A percentile compares a stretch with the other conserved stretches of the same genome.
Conservation (phyloP, 2,329 filamentous ascomycete species). For the Davidsoniella eucalypti region DNA sequence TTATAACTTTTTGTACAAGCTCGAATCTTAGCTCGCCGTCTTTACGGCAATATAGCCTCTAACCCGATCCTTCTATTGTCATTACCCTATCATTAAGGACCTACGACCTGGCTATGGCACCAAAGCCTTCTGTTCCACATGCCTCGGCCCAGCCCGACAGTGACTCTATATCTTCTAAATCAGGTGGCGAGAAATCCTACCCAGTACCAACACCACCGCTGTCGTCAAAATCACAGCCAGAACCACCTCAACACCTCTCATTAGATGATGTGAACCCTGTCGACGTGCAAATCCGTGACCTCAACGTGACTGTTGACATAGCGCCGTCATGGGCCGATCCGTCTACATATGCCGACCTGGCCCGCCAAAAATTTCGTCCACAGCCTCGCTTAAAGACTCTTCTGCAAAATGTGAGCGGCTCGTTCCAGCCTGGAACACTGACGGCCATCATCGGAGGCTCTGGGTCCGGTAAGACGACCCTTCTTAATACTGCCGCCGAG, state of each 20-base stretch:
- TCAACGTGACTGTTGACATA: constrained; percentile 41
- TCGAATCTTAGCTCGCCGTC: no score
- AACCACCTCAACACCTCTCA: constrained; percentile 18
- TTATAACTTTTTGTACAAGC: no score
- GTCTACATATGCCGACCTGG: constrained; percentile 27
- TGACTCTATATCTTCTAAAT: no score
- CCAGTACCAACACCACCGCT: neutral
- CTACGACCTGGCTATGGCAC: no score
- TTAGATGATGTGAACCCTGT: constrained; percentile 39
- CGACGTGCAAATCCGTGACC: constrained; percentile 34
- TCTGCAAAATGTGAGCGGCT: constrained; percentile 45
- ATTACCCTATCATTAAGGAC: no score
- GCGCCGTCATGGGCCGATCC: constrained; percentile 37
- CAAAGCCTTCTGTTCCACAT: no score
- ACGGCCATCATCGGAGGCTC: constrained; percentile 63
- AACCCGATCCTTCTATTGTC: no score
- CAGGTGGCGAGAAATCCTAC: no score
- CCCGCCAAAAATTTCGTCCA: constrained; percentile 23
- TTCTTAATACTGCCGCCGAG: constrained; percentile 56
- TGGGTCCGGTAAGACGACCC: constrained; percentile 56
- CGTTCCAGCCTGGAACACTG: constrained; percentile 47
- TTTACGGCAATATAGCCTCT: no score
- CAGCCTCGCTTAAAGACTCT: constrained; percentile 32
- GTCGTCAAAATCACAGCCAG: neutral
- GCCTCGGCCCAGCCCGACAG: no score